Base-by-base conservation (phyloP, 2,329 filamentous ascomycete species). In the Colletotrichum acutatum region DNA sequence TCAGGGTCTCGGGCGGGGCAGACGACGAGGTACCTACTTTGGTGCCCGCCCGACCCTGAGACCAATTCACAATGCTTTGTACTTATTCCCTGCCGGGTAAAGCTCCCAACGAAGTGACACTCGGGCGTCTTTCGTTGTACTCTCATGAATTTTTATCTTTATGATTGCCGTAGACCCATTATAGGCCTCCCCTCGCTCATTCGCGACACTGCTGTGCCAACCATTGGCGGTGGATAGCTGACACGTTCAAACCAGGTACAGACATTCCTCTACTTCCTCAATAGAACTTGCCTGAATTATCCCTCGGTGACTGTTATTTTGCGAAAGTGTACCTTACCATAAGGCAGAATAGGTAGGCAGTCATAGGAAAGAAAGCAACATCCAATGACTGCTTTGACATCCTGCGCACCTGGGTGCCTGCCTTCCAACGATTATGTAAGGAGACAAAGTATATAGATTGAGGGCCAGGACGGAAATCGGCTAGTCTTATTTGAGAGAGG, bases 401-500 rank as follows among this genome's bases (percentile, higher is more conserved):
- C 37, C 37, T 42, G 37, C 37, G 14, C 16, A 5, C 37, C 37
- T 42, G 14, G 14, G 37, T 42, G 37, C 37, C 37, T 42, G 14
- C 37, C 37, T 19, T 42, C 2, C 5, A 42, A 19, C 16, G 37
- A 42, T 42, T 42, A 42, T 42, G 37, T 42, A 42, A 42, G 5
- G 14, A 49, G 16, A n/a, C 9, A 19, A n/a, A n/a, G 19, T 9
- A 11, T 4, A 49, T 8, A 19, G 9, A 16, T 2, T 59, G 32
- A 42, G 28, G 42, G 62, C 52, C 7, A 52, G 24, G 54, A 46
- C 34, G 42, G 16, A 34, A n/a, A 30, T 2, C 24, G 26, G 57
- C 71, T 71, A 73, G 54, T 54, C 71, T 61, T 37, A 60, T 66
- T 58, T 16, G 28, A 64, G 69, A 22, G 24, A 70, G 37, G 58